phyloP scores from a whole-genome alignment of 305 asterid species.

The Fraxinus paxiana region DNA sequence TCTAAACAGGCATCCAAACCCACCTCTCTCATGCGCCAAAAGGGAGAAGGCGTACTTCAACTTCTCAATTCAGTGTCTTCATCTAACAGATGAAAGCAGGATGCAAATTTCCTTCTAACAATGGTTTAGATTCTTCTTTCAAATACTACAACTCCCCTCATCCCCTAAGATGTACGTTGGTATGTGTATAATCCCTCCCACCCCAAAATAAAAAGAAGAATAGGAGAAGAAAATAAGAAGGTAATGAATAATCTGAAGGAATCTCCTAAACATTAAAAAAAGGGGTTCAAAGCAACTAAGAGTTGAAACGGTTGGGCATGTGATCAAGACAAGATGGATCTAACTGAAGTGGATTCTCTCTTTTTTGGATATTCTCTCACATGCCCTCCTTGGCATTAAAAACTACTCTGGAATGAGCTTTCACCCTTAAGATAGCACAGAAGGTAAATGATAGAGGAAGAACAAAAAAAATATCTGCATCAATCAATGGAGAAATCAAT shows the following conservation, averaged over 20 bases:
- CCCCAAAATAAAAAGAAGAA: neutral
- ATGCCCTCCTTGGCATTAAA: neutral
- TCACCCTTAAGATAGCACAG: neutral
- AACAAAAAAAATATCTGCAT: neutral
- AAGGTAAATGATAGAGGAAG: neutral
- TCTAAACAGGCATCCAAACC: neutral
- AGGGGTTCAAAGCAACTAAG: neutral
- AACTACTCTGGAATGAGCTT: neutral
- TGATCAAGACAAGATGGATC: neutral
- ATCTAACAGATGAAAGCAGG: neutral
- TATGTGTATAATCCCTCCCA: neutral
- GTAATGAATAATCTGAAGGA: neutral
- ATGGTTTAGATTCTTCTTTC: neutral
- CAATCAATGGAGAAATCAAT: constrained; percentile 1
- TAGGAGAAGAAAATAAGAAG: neutral
- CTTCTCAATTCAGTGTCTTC: neutral
- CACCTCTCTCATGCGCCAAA: neutral
- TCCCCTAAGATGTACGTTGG: neutral
- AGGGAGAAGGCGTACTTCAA: neutral
- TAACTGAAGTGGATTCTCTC: neutral
- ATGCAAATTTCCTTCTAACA: neutral
- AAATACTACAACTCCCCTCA: neutral
- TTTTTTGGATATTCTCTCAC: neutral
- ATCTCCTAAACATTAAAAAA: neutral
- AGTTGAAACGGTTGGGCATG: neutral